Evolutionary conservation across 257 asterid species (phyloP), one percentile per base, ranked within the genome.

Genomic region (Coffea eugenioides): DNA sequence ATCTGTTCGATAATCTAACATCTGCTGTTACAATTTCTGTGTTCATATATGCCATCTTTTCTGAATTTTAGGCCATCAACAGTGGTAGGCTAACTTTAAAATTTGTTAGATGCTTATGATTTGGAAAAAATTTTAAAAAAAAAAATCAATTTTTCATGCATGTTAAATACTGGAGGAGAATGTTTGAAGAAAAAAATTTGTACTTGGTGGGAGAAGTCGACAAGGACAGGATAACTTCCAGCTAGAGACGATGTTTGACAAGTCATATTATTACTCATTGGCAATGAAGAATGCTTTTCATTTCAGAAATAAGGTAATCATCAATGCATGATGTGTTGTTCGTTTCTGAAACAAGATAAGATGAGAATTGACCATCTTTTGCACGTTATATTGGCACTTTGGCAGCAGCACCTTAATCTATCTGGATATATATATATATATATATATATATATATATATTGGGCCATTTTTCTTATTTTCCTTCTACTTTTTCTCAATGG

Each of bases 301-400:
- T 56, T 61, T 48, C 51, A 20, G 57, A 64, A 65, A 68, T 51
- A 43, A 25, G 49, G 54, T 69, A 59, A 51, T 71, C 45, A 51
- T 66, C 12, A 39, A 74, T 68, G 78, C 48, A 51, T 48, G 43
- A 45, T 70, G 23, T 66, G 80, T 72, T 73, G 79, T 70, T 31
- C 51, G 71, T 67, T 80, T 71, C 71, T 41, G 79, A 34, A 31
- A 82, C 73, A 73, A 43, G 85, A 77, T 72, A 73, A 66, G 85
- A 73, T 73, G 54, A 73, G 82, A 77, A 65, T 51, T 25, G 85
- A 75, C 77, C 27, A 45, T 34, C 57, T 67, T 41, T 21, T 27
- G 54, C 65, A 34, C 13, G 57, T 76, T 68, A 12, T 39, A 20
- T 76, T 2, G 54, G 27, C 27, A 27, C 27, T 27, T 27, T 27